phyloP scores from a whole-genome alignment of 495 filamentous ascomycete genomes.

The Hyaloscypha finlandica region DNA sequence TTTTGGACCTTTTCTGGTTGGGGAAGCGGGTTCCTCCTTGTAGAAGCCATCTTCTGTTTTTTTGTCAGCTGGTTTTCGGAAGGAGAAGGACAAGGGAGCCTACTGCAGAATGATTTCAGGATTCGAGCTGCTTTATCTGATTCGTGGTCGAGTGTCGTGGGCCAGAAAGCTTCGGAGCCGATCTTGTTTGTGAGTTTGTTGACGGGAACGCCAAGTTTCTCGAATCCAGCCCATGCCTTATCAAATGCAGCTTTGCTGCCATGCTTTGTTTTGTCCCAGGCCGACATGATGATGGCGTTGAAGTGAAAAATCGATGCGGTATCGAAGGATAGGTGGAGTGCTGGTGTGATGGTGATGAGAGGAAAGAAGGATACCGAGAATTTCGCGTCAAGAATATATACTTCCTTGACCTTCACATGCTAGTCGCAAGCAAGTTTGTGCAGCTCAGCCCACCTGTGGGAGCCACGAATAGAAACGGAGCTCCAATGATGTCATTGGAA shows the following conservation, averaged over 20 bases:
- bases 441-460: not conserved
- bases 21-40: conserved; percentile 23
- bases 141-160: conserved; percentile 74
- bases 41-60: conserved; percentile 47
- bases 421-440: not conserved
- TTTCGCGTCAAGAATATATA: not conserved
- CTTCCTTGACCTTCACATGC: not conserved
- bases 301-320: not conserved
- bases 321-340: too few relatives aligned
- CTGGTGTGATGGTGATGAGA: not conserved
- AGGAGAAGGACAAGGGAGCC: conserved; percentile 19
- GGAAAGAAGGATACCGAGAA: not conserved
- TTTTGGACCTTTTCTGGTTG: conserved; percentile 41
- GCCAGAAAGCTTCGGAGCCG: conserved; percentile 80
- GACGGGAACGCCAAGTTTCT: conserved; percentile 63
- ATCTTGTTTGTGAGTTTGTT: conserved; percentile 74
- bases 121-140: conserved; percentile 82
- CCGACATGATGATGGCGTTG: not conserved
- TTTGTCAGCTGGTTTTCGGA: conserved; percentile 19
- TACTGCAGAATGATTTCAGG: conserved; percentile 74
- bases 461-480: not conserved
- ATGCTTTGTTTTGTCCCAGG: conserved; percentile 38
- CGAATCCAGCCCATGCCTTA: conserved; percentile 44
- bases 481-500: not conserved
- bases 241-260: conserved; percentile 47